phyloP scores from a whole-genome alignment of 441 rosid species.

The Pelargonium australe region DNA sequence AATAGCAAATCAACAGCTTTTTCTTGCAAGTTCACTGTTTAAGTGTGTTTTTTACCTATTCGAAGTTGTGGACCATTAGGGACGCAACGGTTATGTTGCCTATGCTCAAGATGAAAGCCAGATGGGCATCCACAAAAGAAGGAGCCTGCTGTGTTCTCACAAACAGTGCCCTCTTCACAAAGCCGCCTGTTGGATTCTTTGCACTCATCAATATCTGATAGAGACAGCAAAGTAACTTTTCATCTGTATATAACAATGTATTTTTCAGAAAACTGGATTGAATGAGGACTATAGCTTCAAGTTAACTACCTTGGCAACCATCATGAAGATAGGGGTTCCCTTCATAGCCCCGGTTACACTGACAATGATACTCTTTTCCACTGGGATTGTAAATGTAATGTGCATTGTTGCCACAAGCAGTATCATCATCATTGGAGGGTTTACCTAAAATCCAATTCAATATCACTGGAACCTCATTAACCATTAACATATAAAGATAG shows the following conservation, averaged over 20 bases:
- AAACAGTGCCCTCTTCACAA: slow-evolving; percentile 7
- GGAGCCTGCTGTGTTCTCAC: slow-evolving; percentile 13
- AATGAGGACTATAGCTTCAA: too few relatives aligned
- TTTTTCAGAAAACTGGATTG: too few relatives aligned
- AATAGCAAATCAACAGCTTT: too few relatives aligned
- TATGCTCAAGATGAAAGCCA: slow-evolving; percentile 7
- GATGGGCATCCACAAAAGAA: slow-evolving; percentile 16
- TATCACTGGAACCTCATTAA: slow-evolving; percentile 8
- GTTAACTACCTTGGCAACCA: slow-evolving; percentile 15
- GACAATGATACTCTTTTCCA: slow-evolving; percentile 1
- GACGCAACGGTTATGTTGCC: not conserved
- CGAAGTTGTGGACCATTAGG: not conserved
- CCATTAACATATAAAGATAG: not conserved
- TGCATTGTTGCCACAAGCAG: slow-evolving; percentile 15
- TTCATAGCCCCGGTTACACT: not conserved
- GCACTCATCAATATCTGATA: slow-evolving; percentile 19
- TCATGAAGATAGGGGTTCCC: slow-evolving; percentile 21
- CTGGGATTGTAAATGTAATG: not conserved
- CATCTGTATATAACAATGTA: too few relatives aligned
- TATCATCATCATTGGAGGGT: too few relatives aligned
- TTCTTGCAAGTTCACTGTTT: too few relatives aligned
- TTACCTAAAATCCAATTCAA: slow-evolving; percentile 20
- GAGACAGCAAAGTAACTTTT: not conserved
- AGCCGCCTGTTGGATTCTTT: not conserved
- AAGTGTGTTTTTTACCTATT: too few relatives aligned